These are phyloP conservation scores for Botrytis medusae DNA, from an alignment of 2,329 filamentous ascomycete genomes.

Conservation along the genomic window DNA sequence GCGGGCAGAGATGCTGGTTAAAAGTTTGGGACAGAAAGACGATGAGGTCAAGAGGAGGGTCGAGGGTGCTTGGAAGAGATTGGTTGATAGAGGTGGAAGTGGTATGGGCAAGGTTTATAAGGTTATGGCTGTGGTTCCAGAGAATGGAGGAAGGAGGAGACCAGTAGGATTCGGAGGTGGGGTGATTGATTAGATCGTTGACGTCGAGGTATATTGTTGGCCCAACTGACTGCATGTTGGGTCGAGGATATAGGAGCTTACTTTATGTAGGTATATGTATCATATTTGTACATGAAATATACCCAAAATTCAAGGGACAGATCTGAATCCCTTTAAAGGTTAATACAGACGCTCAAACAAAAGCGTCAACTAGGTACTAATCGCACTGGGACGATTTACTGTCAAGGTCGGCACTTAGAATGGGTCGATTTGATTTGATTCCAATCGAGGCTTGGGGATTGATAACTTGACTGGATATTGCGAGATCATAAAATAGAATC, in stretches of 20 bases:
- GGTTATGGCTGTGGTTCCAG: slow-evolving; percentile 84
- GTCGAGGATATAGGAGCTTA: not conserved
- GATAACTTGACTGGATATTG: not conserved
- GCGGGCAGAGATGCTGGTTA: slow-evolving; percentile 67
- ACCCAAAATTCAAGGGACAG: not conserved
- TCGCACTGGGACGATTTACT: not conserved
- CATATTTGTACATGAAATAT: not conserved
- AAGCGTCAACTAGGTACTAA: not conserved
- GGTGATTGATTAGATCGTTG: slow-evolving; percentile 34
- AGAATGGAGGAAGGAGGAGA: slow-evolving; percentile 68
- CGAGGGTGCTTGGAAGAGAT: slow-evolving; percentile 72
- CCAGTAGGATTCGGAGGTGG: slow-evolving; percentile 88
- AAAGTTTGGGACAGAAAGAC: slow-evolving; percentile 43
- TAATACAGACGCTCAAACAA: not conserved
- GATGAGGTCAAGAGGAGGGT: slow-evolving; percentile 59
- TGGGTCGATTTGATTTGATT: not conserved
- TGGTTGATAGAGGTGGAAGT: slow-evolving; percentile 77
- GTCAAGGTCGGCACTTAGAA: not conserved
- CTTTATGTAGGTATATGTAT: not conserved
- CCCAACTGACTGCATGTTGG: not conserved
- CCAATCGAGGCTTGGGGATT: not conserved
- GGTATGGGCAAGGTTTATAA: slow-evolving; percentile 98
- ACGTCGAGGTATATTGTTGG: slow-evolving; percentile 36
- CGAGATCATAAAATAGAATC: too few species aligned
- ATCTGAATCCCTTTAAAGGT: not conserved